Evolutionary conservation across 768 basidiomycete genomes (phyloP).

Genomic region (Serendipita sp.): DNA sequence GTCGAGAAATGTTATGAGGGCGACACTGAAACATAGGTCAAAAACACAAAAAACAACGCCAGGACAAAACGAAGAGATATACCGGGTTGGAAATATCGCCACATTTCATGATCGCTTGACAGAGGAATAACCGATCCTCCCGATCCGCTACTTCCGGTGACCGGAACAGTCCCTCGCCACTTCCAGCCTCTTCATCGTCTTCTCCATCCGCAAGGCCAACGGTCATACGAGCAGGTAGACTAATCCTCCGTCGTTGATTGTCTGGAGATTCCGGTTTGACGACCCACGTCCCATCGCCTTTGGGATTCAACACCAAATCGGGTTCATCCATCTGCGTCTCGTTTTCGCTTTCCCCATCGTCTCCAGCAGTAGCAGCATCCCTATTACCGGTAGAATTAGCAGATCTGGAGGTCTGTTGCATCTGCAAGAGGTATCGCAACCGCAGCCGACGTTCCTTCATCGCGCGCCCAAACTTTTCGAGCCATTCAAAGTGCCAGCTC

Average conservation of each 20-base stretch:
- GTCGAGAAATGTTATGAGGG: slow-evolving; percentile 77
- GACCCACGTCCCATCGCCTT: background rate
- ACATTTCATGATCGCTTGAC: slow-evolving; percentile 88
- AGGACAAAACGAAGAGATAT: slow-evolving; percentile 21
- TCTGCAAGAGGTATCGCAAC: background rate
- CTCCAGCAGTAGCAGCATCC: slow-evolving; percentile 9
- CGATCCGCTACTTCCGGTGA: slow-evolving; percentile 23
- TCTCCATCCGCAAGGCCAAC: background rate
- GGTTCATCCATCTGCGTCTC: background rate
- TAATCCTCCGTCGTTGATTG: background rate
- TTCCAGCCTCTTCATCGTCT: background rate
- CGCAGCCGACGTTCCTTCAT: slow-evolving; percentile 27
- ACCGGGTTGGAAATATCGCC: slow-evolving; percentile 98
- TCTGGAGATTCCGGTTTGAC: background rate
- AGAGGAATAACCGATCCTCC: slow-evolving; percentile 50
- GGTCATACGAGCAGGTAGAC: background rate
- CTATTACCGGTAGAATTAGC: background rate
- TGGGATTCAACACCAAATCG: background rate
- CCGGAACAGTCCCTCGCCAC: slow-evolving; percentile 17
- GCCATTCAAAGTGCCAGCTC: slow-evolving; percentile 76
- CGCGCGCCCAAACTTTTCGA: slow-evolving; percentile 37
- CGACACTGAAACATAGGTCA: slow-evolving; percentile 43
- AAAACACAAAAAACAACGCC: background rate
- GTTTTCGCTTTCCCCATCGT: background rate
- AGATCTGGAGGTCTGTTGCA: background rate